A percentile compares a stretch with the other conserved stretches of the same genome.
These are phyloP conservation scores for Parastagonospora avenae DNA, from an alignment of 2,329 filamentous ascomycete species.

Conservation along the genomic window DNA sequence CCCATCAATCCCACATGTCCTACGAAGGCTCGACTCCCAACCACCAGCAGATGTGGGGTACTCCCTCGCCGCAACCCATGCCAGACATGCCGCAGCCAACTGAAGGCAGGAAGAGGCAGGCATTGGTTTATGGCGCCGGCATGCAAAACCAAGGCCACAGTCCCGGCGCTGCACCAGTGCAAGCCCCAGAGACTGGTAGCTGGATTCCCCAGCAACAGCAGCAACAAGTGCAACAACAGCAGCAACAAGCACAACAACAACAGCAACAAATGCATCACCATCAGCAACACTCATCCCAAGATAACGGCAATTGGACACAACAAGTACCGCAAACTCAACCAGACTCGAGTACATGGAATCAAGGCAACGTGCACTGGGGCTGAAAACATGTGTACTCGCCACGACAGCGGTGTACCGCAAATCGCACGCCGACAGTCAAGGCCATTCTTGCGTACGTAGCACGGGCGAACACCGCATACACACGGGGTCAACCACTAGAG, in stretches of 20 bases:
- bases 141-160: conserved; percentile 16
- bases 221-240: neutral
- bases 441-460: too few species aligned
- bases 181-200: neutral
- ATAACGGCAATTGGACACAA: neutral
- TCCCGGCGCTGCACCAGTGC: conserved; percentile 4
- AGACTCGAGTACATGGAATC: neutral
- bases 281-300: neutral
- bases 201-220: neutral
- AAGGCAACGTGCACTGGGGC: neutral
- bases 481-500: too few species aligned
- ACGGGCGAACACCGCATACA: too few species aligned
- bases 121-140: conserved; percentile 36
- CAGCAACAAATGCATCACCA: neutral
- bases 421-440: too few species aligned
- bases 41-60: conserved; percentile 22
- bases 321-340: neutral
- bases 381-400: neutral
- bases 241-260: neutral
- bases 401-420: too few species aligned
- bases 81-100: conserved; percentile 41
- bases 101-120: conserved; percentile 37
- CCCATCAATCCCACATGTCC: conserved; percentile 14
- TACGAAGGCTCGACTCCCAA: conserved; percentile 10
- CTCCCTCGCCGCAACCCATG: conserved; percentile 34